Conservation (phyloP, 1,284 basidiomycete genomes). For the Blastosporella zonata region DNA sequence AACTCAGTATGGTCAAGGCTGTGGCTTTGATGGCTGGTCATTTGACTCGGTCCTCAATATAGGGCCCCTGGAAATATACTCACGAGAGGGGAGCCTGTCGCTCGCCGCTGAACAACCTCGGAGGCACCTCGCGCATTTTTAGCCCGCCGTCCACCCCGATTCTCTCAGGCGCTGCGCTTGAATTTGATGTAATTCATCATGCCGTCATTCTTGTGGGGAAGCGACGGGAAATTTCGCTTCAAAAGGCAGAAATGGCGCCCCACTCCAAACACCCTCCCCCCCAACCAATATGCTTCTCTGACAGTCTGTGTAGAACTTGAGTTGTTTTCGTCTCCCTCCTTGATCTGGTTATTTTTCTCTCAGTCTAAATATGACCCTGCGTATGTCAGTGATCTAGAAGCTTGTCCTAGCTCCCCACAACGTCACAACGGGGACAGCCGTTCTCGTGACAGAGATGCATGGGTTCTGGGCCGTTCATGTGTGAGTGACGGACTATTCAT, state of each 20-base stretch:
- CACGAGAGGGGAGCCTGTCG: neutral
- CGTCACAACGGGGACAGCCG: neutral
- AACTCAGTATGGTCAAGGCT: neutral
- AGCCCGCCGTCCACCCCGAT: neutral
- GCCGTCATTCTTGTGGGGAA: neutral
- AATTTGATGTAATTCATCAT: slow-evolving; percentile 9
- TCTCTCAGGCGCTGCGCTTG: slow-evolving; percentile 3
- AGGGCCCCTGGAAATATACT: neutral
- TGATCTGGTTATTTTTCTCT: neutral
- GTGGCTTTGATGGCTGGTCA: neutral
- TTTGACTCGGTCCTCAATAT: slow-evolving; percentile 2
- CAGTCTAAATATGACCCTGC: neutral
- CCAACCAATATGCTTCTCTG: neutral
- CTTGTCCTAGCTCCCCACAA: neutral
- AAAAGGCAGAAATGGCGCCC: neutral
- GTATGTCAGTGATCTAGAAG: slow-evolving; percentile 1
- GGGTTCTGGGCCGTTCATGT: neutral
- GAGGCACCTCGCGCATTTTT: slow-evolving; percentile 1
- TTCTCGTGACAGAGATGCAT: neutral
- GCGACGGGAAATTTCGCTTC: neutral
- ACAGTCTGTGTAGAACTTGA: neutral
- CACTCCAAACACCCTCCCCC: neutral
- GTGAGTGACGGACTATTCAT: neutral
- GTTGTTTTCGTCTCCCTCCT: neutral
- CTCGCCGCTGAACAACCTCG: neutral